A percentile compares a stretch with the other conserved stretches of the same genome.
Conservation (phyloP, 129 eudicot species). For the Arctium minus region DNA sequence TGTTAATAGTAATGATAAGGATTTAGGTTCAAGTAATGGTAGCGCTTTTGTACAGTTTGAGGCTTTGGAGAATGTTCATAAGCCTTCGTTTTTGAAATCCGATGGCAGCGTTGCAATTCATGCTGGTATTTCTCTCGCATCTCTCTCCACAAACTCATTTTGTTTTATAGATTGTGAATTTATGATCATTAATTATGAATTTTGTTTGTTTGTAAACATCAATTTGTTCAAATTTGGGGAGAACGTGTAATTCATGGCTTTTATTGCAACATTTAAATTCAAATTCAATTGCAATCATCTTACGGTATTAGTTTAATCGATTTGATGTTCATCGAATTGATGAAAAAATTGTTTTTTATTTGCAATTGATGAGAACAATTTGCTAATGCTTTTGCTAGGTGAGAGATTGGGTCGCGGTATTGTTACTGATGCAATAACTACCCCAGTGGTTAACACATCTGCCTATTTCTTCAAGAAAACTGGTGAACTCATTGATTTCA, state of each 20-base stretch:
- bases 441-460: slow-evolving; percentile 86
- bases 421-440: slow-evolving; percentile 87
- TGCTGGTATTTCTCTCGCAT: slow-evolving; percentile 52
- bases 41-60: slow-evolving; percentile 46
- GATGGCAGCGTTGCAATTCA: slow-evolving; percentile 95
- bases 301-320: not conserved
- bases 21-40: slow-evolving; percentile 21
- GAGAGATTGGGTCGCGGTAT: slow-evolving; percentile 85
- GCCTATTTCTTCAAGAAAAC: slow-evolving; percentile 89
- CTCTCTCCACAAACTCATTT: not conserved
- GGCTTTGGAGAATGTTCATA: slow-evolving; percentile 29
- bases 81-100: slow-evolving; percentile 51
- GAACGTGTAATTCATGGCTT: not conserved
- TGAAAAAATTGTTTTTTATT: not conserved
- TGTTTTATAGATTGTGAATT: not conserved
- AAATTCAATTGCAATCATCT: not conserved
- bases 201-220: not conserved
- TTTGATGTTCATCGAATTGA: not conserved
- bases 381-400: slow-evolving; percentile 39
- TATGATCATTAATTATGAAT: not conserved
- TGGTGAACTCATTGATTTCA: slow-evolving; percentile 78
- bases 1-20: slow-evolving; percentile 19
- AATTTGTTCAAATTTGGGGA: not conserved
- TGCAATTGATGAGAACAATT: not conserved
- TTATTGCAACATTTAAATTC: not conserved